These are phyloP conservation scores for Ophioceras dolichostomum DNA, from an alignment of 2,329 filamentous ascomycete species.

Conservation along the genomic window DNA sequence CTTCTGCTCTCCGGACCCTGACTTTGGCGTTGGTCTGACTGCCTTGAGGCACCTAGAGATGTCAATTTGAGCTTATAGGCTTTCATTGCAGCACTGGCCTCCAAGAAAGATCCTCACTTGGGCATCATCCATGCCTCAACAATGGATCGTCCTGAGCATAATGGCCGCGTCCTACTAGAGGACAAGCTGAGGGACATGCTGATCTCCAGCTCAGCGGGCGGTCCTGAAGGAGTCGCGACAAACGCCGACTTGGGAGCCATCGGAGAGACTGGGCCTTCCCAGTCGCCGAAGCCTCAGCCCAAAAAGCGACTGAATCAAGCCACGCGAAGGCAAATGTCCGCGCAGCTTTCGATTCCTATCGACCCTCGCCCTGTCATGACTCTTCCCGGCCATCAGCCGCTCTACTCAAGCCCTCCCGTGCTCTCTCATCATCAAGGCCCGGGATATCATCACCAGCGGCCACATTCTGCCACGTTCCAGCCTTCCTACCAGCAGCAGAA, in stretches of 20 bases:
- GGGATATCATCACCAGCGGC: constrained; percentile 12
- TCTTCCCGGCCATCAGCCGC: constrained; percentile 16
- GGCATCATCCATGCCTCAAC: no score
- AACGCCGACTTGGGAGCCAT: no score
- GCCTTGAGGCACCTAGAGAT: no score
- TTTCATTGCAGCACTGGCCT: no score
- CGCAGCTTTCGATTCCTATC: constrained; percentile 44
- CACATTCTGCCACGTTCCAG: constrained; percentile 20
- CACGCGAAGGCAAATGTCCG: constrained; percentile 49
- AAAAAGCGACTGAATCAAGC: constrained; percentile 49
- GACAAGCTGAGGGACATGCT: constrained; percentile 1
- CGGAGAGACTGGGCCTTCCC: background rate
- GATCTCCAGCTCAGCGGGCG: constrained; percentile 1
- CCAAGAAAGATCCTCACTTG: no score
- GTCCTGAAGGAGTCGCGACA: no score
- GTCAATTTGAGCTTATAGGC: no score
- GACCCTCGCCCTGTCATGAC: constrained; percentile 27
- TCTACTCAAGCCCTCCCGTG: constrained; percentile 12
- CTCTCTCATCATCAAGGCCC: constrained; percentile 17
- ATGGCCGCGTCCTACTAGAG: no score
- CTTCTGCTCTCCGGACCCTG: no score
- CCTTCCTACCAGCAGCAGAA: constrained; percentile 10
- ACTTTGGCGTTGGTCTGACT: no score
- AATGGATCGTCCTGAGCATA: no score
- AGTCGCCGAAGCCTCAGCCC: constrained; percentile 13